Evolutionary conservation across 352 stramenopile species (phyloP).

Genomic region (Phytophthora pseudosyringae): DNA sequence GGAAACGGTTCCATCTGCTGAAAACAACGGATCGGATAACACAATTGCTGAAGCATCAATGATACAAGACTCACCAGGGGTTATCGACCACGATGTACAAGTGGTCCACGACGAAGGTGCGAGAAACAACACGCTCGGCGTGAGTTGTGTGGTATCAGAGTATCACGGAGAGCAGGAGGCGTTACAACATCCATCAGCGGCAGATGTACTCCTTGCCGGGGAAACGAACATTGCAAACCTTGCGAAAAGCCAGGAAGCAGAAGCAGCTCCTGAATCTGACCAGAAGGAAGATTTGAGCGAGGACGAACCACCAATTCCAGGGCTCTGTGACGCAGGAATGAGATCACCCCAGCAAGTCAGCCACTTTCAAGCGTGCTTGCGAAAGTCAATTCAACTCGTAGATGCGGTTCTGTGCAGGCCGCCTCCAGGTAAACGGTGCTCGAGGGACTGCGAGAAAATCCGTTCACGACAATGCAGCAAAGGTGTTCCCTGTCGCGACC

Average conservation of each 20-base stretch:
- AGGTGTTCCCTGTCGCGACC: slow-evolving; percentile 50
- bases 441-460: slow-evolving; percentile 52
- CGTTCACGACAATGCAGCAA: slow-evolving; percentile 55
- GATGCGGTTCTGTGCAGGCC: slow-evolving; percentile 63
- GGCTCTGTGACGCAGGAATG: slow-evolving; percentile 60
- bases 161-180: not conserved
- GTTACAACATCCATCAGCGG: not conserved
- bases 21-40: not conserved
- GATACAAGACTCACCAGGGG: not conserved
- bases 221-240: not conserved
- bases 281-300: slow-evolving; percentile 9
- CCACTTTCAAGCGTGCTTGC: slow-evolving; percentile 62
- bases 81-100: not conserved
- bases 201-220: not conserved
- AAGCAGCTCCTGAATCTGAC: not conserved
- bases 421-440: slow-evolving; percentile 50
- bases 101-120: not conserved
- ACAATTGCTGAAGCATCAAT: slow-evolving; percentile 1
- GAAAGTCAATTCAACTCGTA: slow-evolving; percentile 66
- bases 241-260: not conserved
- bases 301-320: slow-evolving; percentile 36
- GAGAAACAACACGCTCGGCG: not conserved
- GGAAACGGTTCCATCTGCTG: not conserved
- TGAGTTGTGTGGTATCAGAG: not conserved
- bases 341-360: slow-evolving; percentile 51